Percentiles rank a stretch among this genome's conserved stretches.
phyloP scores from a whole-genome alignment of 208 protist genomes.

The Trypanosoma scelopori region DNA sequence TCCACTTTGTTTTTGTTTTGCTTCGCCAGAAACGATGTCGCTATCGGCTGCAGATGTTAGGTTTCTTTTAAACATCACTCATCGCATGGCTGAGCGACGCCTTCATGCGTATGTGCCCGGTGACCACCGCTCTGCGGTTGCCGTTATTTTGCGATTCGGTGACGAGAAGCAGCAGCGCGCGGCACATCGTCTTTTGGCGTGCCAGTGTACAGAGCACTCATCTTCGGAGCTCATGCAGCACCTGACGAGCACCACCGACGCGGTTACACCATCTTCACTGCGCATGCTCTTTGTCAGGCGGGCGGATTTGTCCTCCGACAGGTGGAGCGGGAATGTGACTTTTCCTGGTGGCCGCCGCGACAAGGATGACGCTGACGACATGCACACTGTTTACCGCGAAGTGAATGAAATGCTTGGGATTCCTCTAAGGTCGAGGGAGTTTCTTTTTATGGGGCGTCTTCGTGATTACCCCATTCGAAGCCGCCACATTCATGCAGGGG shows the following conservation, averaged over 20 bases:
- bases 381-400: conserved; percentile 40
- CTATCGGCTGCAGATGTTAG: conserved; percentile 53
- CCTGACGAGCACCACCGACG: conserved; percentile 7
- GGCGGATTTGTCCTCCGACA: conserved; percentile 36
- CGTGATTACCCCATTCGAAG: conserved; percentile 47
- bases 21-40: conserved; percentile 14
- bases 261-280: conserved; percentile 35
- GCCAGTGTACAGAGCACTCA: background rate
- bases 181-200: conserved; percentile 7
- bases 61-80: conserved; percentile 44
- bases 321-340: conserved; percentile 72
- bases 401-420: conserved; percentile 61
- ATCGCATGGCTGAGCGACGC: conserved; percentile 33
- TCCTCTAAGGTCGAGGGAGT: conserved; percentile 49
- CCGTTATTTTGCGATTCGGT: conserved; percentile 72
- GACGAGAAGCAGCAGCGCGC: conserved; percentile 33
- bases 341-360: conserved; percentile 82
- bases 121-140: conserved; percentile 38
- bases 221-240: conserved; percentile 6
- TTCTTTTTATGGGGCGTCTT: conserved; percentile 61
- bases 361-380: conserved; percentile 61
- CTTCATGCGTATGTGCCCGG: conserved; percentile 62
- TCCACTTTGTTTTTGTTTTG: conserved; percentile 8
- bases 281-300: conserved; percentile 72
- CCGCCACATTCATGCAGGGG: conserved; percentile 20